Percentiles rank a stretch among this genome's conserved stretches.
Conservation (phyloP, 2,329 filamentous ascomycete species). For the Chrysoporthe cubensis region DNA sequence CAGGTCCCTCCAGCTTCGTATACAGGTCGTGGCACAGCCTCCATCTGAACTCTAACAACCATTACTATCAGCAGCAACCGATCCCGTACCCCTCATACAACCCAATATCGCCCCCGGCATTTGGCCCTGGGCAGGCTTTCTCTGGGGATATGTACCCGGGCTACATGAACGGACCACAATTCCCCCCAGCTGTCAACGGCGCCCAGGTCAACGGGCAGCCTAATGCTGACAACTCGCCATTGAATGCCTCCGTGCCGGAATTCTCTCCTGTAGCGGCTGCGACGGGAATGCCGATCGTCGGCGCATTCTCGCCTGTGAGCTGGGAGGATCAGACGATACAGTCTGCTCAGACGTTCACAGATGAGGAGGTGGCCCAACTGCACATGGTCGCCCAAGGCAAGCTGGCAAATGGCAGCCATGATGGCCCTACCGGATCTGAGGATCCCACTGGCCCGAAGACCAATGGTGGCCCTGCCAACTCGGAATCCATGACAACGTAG, state of each 20-base stretch:
- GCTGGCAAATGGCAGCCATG: constrained; percentile 20
- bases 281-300: constrained; percentile 3
- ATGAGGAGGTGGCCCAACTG: constrained; percentile 38
- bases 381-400: constrained; percentile 33
- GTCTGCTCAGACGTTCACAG: constrained; percentile 38
- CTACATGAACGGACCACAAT: constrained; percentile 39
- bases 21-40: constrained; percentile 35
- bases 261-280: constrained; percentile 51
- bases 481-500: constrained; percentile 19
- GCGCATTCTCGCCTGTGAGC: constrained; percentile 1
- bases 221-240: constrained; percentile 50
- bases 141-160: constrained; percentile 34
- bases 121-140: constrained; percentile 12
- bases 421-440: constrained; percentile 8
- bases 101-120: constrained; percentile 24
- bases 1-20: constrained; percentile 58
- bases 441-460: constrained; percentile 15
- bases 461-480: constrained; percentile 20
- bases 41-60: constrained; percentile 31
- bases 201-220: constrained; percentile 45
- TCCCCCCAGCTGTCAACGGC: constrained; percentile 35
- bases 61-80: constrained; percentile 29
- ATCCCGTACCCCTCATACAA: constrained; percentile 38
- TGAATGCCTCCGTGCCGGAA: constrained; percentile 67
- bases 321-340: constrained; percentile 32